Evolutionary conservation across 2,329 filamentous ascomycete genomes (phyloP).

Genomic region (Aureobasidium sp.): DNA sequence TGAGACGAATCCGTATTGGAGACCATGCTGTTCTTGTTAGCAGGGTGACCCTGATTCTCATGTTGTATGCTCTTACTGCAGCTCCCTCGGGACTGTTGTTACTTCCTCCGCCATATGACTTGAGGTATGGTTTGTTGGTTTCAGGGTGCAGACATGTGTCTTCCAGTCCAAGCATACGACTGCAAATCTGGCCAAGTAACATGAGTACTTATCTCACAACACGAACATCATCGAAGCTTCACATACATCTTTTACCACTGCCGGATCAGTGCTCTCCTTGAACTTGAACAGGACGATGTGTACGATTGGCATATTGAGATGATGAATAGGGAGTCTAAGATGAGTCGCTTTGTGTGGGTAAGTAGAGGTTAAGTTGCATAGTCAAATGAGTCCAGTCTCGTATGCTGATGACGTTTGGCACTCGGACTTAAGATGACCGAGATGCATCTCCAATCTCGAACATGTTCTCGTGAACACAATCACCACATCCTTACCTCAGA

Average conservation of each 20-base stretch:
- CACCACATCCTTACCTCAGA: neutral
- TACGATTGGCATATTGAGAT: conserved; percentile 50
- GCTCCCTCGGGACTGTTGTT: conserved; percentile 57
- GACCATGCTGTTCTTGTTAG: conserved; percentile 41
- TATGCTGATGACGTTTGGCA: neutral
- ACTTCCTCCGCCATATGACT: conserved; percentile 49
- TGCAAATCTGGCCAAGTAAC: conserved; percentile 40
- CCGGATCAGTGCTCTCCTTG: conserved; percentile 44
- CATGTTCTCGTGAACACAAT: neutral
- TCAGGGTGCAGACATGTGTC: conserved; percentile 54
- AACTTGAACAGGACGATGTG: conserved; percentile 65
- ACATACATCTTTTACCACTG: conserved; percentile 51
- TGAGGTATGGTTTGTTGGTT: conserved; percentile 54
- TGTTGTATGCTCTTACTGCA: conserved; percentile 40
- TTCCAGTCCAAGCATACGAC: conserved; percentile 50
- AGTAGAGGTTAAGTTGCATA: neutral
- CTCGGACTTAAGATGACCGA: neutral
- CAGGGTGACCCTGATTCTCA: neutral
- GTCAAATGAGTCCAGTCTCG: neutral
- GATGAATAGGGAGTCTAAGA: no score
- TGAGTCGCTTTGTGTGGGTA: no score
- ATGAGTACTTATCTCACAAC: neutral
- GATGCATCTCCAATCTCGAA: neutral
- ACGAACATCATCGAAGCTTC: neutral
- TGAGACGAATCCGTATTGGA: conserved; percentile 62